Evolutionary conservation across 1,284 basidiomycete genomes (phyloP), one percentile per base, ranked within the genome.

Genomic region (Rhodotorula glutinis): DNA sequence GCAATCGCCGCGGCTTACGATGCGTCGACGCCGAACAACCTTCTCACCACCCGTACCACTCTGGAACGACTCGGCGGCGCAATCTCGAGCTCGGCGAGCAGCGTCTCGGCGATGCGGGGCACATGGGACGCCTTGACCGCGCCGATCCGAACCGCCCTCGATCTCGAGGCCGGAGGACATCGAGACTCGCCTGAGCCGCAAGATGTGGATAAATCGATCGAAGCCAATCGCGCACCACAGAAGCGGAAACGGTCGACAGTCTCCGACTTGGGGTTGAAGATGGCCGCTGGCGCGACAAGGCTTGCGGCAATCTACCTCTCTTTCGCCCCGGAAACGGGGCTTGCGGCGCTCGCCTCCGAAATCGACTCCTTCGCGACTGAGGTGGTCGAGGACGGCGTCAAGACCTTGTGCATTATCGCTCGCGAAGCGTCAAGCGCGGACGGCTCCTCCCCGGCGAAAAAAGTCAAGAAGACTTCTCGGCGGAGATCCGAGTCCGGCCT

Each of bases 401-500:
- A 57, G 38, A 41, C 46, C 41, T 67, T 63, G 27, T 47, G 9
- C 30, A 53, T 54, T 44, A 43, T 47, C 2, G 49, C 14, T 4
- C 25, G 54, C 17, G 4, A 33, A 4, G 19, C 55, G 8, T 8
- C 43, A 0, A 51, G 27, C 19, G 51, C 8, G 13, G 25, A 25
- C 19, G 38, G 49, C 29, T 62, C 33, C 1, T 59, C 62, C 13
- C 58, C 66, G 38, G 57, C 51, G 44, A 65, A 68, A 46, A 62
- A 64, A 59, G 51, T 23, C 29, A 64, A 65, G 46, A 69, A 66
- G 62, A 54, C 59, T 33, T 14, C 38, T 25, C 60, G 57, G 17
- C 58, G 62, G 0, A 62, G 59, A 49, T 61, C 59, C 27, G 29
- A 51, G 29, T 3, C 56, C 2, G 38, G 4, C 14, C 47, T 27